Conservation (phyloP, 352 stramenopile species). For the Blastocystis sp. region DNA sequence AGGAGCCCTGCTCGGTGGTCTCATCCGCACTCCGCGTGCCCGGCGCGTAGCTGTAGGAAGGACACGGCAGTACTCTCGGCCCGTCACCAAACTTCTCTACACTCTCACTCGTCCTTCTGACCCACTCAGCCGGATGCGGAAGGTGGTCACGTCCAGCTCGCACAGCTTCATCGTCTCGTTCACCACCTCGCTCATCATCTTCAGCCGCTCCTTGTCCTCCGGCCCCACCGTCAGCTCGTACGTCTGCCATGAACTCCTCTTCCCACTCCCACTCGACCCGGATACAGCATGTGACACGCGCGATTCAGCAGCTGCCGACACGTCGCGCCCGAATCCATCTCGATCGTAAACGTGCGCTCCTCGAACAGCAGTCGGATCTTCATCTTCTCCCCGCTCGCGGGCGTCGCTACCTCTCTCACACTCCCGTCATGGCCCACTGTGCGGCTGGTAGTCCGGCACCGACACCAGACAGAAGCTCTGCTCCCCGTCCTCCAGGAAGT, state of each 20-base stretch:
- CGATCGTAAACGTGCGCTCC: constrained; percentile 1
- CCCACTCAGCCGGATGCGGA: constrained; percentile 28
- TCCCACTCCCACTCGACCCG: neutral
- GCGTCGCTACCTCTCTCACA: neutral
- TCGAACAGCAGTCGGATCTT: constrained; percentile 29
- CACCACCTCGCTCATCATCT: constrained; percentile 54
- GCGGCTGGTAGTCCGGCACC: constrained; percentile 43
- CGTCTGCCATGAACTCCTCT: neutral
- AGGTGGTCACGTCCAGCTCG: constrained; percentile 23
- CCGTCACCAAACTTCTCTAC: constrained; percentile 36
- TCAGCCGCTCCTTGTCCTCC: constrained; percentile 44
- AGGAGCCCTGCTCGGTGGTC: neutral
- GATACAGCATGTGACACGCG: constrained; percentile 4
- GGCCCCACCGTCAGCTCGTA: constrained; percentile 37
- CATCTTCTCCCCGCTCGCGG: neutral
- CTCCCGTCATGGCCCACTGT: neutral
- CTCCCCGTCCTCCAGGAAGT: constrained; percentile 29
- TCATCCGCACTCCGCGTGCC: neutral
- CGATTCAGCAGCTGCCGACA: constrained; percentile 37
- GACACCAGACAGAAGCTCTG: constrained; percentile 34
- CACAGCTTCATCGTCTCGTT: constrained; percentile 20
- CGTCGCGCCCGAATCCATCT: neutral
- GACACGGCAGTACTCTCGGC: neutral
- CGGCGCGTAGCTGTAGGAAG: constrained; percentile 26
- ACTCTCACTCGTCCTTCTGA: neutral